A percentile compares a stretch with the other conserved stretches of the same genome.
These are phyloP conservation scores for Flaveria sonorensis DNA, from an alignment of 129 eudicot species.

Conservation along the genomic window DNA sequence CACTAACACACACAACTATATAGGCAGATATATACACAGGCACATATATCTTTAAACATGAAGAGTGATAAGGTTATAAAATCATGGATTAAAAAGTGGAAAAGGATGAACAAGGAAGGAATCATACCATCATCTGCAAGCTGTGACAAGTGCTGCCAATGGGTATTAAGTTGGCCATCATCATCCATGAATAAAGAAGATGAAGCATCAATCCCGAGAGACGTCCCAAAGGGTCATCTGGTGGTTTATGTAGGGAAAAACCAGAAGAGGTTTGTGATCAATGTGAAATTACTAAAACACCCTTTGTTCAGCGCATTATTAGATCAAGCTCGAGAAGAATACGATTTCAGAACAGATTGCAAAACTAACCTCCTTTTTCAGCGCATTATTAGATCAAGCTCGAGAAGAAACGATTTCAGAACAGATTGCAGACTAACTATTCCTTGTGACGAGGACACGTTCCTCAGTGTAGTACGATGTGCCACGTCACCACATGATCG, in stretches of 20 bases:
- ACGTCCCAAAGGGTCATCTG: slow-evolving; percentile 59
- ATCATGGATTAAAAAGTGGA: slow-evolving; percentile 42
- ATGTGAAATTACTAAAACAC: slow-evolving; percentile 50
- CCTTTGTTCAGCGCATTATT: slow-evolving; percentile 52
- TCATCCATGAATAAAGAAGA: slow-evolving; percentile 39
- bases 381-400: slow-evolving; percentile 53
- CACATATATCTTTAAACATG: slow-evolving; percentile 12
- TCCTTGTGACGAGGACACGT: slow-evolving; percentile 53
- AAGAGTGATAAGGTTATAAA: slow-evolving; percentile 34
- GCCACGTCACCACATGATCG: slow-evolving; percentile 48
- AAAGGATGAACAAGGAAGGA: slow-evolving; percentile 33
- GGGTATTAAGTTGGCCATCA: slow-evolving; percentile 45
- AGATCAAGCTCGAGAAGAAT: slow-evolving; percentile 56
- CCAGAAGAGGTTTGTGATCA: slow-evolving; percentile 50
- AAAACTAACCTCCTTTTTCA: slow-evolving; percentile 58
- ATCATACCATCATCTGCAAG: slow-evolving; percentile 26
- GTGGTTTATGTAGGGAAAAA: slow-evolving; percentile 57
- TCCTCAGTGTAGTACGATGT: slow-evolving; percentile 46
- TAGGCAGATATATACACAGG: too few species aligned
- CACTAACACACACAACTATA: not conserved
- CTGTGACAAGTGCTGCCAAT: slow-evolving; percentile 42
- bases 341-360: slow-evolving; percentile 42
- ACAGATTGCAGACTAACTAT: slow-evolving; percentile 41
- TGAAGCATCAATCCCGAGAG: slow-evolving; percentile 43
- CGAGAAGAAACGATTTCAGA: slow-evolving; percentile 49